These are phyloP conservation scores for Mortierella sp. DNA, from an alignment of 371 early-diverging fungal species.

Conservation along the genomic window DNA sequence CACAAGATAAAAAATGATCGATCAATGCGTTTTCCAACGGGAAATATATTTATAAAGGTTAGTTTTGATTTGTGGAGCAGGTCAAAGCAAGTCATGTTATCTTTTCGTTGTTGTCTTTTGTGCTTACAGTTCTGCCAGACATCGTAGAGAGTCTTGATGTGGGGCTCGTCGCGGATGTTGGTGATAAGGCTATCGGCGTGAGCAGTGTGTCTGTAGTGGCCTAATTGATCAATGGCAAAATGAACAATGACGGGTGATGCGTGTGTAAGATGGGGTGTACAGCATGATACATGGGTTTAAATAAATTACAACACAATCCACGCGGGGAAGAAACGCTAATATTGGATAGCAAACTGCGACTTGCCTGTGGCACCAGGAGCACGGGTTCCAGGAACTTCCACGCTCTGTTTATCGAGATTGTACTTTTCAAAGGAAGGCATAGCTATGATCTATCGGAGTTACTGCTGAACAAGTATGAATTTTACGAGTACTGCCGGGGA, in stretches of 20 bases:
- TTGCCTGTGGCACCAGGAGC: constrained; percentile 55
- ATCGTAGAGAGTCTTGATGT: constrained; percentile 55
- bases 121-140: constrained; percentile 55
- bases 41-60: background rate
- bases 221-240: constrained; percentile 17
- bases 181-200: constrained; percentile 30
- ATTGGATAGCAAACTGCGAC: background rate
- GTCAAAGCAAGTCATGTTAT: background rate
- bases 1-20: background rate
- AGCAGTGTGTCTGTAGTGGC: constrained; percentile 49
- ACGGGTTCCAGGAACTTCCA: constrained; percentile 56
- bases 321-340: background rate
- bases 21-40: background rate
- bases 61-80: background rate
- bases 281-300: background rate
- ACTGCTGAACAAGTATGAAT: background rate
- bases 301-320: background rate
- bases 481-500: background rate
- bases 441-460: background rate
- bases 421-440: constrained; percentile 37
- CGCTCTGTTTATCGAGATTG: constrained; percentile 56
- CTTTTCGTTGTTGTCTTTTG: background rate
- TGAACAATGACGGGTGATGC: background rate
- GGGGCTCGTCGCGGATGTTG: constrained; percentile 49
- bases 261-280: background rate